Percentiles rank a stretch among this genome's conserved stretches.
These are phyloP conservation scores for Aspergillus puulaauensis DNA, from an alignment of 2,329 filamentous ascomycete species.

Conservation along the genomic window DNA sequence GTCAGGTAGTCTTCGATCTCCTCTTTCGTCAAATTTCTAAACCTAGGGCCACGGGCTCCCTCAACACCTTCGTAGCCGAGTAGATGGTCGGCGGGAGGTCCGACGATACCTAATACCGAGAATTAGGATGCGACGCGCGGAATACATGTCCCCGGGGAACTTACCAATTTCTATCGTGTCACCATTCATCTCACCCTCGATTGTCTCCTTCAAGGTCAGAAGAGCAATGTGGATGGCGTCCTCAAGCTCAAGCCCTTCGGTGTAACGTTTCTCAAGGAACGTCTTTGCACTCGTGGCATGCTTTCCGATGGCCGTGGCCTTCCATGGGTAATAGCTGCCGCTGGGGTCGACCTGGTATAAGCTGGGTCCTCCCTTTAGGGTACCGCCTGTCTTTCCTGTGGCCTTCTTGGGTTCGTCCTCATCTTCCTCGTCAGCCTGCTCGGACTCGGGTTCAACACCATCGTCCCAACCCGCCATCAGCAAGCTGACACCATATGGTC, in stretches of 20 bases:
- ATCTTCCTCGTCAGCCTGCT: constrained; percentile 57
- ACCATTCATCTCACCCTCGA: constrained; percentile 98
- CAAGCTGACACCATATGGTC: constrained; percentile 94
- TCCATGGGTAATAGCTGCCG: constrained; percentile 98
- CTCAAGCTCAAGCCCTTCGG: constrained; percentile 92
- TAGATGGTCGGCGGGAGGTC: constrained; percentile 87
- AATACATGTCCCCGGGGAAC: constrained; percentile 28
- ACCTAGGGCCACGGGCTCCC: constrained; percentile 42
- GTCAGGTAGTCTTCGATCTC: constrained; percentile 99
- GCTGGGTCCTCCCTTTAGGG: constrained; percentile 93
- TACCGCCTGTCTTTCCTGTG: constrained; percentile 87
- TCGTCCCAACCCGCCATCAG: constrained; percentile 98
- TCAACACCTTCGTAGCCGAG: constrained; percentile 69
- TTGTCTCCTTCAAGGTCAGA: constrained; percentile 96
- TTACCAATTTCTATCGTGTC: constrained; percentile 96
- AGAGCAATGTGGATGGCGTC: constrained; percentile 98
- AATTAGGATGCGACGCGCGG: neutral
- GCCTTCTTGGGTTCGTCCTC: constrained; percentile 67
- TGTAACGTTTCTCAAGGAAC: constrained; percentile 98
- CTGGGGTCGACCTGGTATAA: constrained; percentile 99
- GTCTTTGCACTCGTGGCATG: constrained; percentile 98
- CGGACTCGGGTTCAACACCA: constrained; percentile 82
- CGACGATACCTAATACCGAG: constrained; percentile 74
- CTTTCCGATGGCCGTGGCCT: constrained; percentile 98
- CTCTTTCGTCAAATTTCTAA: constrained; percentile 78